A percentile compares a stretch with the other conserved stretches of the same genome.
Conservation (phyloP, 2,329 filamentous ascomycete species). For the Pseudocercospora fijiensis region DNA sequence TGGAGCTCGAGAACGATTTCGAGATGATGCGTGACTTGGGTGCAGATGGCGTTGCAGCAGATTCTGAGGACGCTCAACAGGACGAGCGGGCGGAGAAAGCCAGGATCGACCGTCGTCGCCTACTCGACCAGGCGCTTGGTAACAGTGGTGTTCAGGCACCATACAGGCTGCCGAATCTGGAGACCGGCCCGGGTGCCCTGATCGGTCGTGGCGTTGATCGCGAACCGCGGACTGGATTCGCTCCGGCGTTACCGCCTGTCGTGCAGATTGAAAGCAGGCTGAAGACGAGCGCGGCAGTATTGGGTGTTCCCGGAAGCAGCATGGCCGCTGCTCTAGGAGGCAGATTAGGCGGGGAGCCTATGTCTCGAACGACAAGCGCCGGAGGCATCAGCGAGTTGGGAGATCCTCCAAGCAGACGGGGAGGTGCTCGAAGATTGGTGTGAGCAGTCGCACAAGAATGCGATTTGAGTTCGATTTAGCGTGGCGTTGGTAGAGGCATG, state of each 20-base stretch:
- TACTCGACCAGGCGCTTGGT: conserved; percentile 40
- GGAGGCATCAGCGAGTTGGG: conserved; percentile 32
- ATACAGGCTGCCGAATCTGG: conserved; percentile 38
- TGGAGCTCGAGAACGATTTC: conserved; percentile 52
- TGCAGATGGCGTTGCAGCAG: conserved; percentile 19
- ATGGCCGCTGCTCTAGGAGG: conserved; percentile 32
- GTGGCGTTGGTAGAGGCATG: not conserved
- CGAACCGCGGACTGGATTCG: conserved; percentile 37
- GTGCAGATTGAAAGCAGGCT: conserved; percentile 25
- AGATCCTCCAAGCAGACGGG: conserved; percentile 22
- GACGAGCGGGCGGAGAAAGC: conserved; percentile 27
- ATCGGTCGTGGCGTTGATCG: conserved; percentile 39
- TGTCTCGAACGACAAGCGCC: conserved; percentile 33
- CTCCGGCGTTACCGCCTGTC: conserved; percentile 29
- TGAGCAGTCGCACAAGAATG: not conserved
- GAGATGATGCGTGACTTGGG: conserved; percentile 46
- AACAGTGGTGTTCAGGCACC: conserved; percentile 32
- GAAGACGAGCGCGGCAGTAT: conserved; percentile 13
- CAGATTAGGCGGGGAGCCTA: conserved; percentile 32
- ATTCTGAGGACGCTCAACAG: conserved; percentile 26
- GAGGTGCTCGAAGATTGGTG: conserved; percentile 21
- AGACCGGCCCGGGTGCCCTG: conserved; percentile 37
- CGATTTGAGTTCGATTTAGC: not conserved
- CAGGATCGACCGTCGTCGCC: conserved; percentile 31
- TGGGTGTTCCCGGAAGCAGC: conserved; percentile 23